phyloP scores from a whole-genome alignment of 768 basidiomycete species.

The Termitomyces sp. region DNA sequence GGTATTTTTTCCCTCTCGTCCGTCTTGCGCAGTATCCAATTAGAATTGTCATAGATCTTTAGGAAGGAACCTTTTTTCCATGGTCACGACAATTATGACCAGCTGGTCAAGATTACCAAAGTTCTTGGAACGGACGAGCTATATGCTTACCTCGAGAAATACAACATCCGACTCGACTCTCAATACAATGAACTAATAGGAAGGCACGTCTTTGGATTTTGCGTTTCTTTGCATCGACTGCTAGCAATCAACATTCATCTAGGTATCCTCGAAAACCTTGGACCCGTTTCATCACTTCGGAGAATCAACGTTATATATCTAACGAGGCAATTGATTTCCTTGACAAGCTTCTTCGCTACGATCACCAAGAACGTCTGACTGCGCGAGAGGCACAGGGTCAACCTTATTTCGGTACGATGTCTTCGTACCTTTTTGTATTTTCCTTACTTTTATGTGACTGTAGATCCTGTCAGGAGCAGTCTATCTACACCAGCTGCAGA shows the following conservation, averaged over 20 bases:
- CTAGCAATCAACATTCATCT: conserved; percentile 12
- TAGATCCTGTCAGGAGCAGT: conserved; percentile 65
- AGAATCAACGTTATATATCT: conserved; percentile 94
- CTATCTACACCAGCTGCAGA: conserved; percentile 43
- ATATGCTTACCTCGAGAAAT: conserved; percentile 90
- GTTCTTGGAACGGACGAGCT: conserved; percentile 96
- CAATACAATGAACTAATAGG: conserved; percentile 94
- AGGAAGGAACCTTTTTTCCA: conserved; percentile 99
- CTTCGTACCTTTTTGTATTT: conserved; percentile 15
- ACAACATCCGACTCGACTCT: conserved; percentile 93
- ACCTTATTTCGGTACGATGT: conserved; percentile 79
- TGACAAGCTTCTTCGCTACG: conserved; percentile 93
- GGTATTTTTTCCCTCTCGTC: conserved; percentile 43
- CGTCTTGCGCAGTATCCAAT: conserved; percentile 10
- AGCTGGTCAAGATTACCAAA: conserved; percentile 96
- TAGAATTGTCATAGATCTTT: conserved; percentile 69
- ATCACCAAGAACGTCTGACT: conserved; percentile 95
- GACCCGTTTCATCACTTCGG: conserved; percentile 92
- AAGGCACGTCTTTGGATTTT: conserved; percentile 42
- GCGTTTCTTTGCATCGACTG: conserved; percentile 1
- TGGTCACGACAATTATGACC: conserved; percentile 98
- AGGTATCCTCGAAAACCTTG: conserved; percentile 94
- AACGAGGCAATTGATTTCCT: conserved; percentile 96
- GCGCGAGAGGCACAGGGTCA: conserved; percentile 91
- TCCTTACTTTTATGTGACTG: conserved; percentile 9